Conservation (phyloP, 192 early-diverging fungal species). For the Coemansia sp. region DNA sequence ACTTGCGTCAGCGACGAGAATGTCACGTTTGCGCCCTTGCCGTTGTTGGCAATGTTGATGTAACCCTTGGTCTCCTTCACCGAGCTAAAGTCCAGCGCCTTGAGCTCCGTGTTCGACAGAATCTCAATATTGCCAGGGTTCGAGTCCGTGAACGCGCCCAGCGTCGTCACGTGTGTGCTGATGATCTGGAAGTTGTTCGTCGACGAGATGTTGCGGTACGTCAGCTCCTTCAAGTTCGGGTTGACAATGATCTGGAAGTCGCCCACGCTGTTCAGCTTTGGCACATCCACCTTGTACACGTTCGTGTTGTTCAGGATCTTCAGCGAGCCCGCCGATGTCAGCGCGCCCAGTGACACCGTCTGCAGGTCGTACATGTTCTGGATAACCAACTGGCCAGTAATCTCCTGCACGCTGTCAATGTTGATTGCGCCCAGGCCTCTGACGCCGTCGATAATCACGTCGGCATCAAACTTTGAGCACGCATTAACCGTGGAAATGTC, state of each 20-base stretch:
- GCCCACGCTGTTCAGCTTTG: constrained; percentile 38
- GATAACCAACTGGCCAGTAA: constrained; percentile 52
- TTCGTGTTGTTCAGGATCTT: constrained; percentile 61
- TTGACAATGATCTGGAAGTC: constrained; percentile 57
- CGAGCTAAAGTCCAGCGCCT: constrained; percentile 52
- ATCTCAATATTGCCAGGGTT: constrained; percentile 55
- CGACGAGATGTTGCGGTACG: constrained; percentile 49
- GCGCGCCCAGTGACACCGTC: constrained; percentile 43
- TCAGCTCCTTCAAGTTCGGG: constrained; percentile 54
- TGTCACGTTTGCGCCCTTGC: constrained; percentile 43
- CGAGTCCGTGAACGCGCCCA: constrained; percentile 42
- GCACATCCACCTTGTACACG: constrained; percentile 48
- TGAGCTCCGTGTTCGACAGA: constrained; percentile 59
- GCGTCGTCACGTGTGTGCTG: constrained; percentile 46
- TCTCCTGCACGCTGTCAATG: constrained; percentile 43
- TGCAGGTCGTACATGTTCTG: constrained; percentile 59
- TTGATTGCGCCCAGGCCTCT: constrained; percentile 24
- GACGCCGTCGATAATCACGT: constrained; percentile 43
- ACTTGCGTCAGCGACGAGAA: constrained; percentile 57
- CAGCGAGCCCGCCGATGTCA: constrained; percentile 45
- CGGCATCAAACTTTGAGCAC: constrained; percentile 44
- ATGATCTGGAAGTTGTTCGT: constrained; percentile 55
- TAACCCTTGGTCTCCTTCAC: constrained; percentile 53
- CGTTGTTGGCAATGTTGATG: constrained; percentile 61
- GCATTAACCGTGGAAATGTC: constrained; percentile 46